Evolutionary conservation across 2,329 filamentous ascomycete genomes (phyloP).

Genomic region (Achaetomium macrosporum): DNA sequence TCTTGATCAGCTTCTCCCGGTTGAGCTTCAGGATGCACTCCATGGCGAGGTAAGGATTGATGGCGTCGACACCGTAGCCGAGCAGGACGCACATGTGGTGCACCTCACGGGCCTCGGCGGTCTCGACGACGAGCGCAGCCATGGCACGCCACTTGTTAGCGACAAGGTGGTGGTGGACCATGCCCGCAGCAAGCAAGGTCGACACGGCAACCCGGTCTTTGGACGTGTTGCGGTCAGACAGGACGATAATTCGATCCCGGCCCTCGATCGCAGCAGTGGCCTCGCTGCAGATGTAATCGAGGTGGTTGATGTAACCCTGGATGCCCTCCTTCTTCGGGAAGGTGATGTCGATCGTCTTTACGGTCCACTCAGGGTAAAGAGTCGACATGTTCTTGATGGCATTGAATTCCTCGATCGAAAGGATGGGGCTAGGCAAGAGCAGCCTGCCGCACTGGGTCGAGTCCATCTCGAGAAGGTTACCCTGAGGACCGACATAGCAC

Average conservation of each 20-base stretch:
- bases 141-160: slow-evolving; percentile 93
- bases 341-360: slow-evolving; percentile 86
- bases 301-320: slow-evolving; percentile 75
- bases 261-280: slow-evolving; percentile 78
- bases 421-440: slow-evolving; percentile 78
- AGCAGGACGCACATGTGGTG: slow-evolving; percentile 99
- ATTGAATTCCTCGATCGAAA: slow-evolving; percentile 88
- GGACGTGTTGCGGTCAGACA: slow-evolving; percentile 83
- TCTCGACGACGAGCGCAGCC: slow-evolving; percentile 82
- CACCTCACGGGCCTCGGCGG: slow-evolving; percentile 91
- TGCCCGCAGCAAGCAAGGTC: slow-evolving; percentile 78
- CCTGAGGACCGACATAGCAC: slow-evolving; percentile 92
- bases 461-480: slow-evolving; percentile 92
- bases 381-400: slow-evolving; percentile 71
- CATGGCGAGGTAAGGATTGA: slow-evolving; percentile 92
- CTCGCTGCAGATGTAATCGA: slow-evolving; percentile 83
- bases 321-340: slow-evolving; percentile 83
- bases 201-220: slow-evolving; percentile 80
- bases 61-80: slow-evolving; percentile 88
- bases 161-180: slow-evolving; percentile 93
- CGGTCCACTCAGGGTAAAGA: slow-evolving; percentile 73
- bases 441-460: slow-evolving; percentile 80
- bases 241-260: slow-evolving; percentile 76
- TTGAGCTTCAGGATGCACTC: slow-evolving; percentile 97
- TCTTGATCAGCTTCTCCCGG: slow-evolving; percentile 85